Percentiles rank a stretch among this genome's conserved stretches.
phyloP scores from a whole-genome alignment of 2,329 filamentous ascomycete species.

The Fusarium guadeloupense region DNA sequence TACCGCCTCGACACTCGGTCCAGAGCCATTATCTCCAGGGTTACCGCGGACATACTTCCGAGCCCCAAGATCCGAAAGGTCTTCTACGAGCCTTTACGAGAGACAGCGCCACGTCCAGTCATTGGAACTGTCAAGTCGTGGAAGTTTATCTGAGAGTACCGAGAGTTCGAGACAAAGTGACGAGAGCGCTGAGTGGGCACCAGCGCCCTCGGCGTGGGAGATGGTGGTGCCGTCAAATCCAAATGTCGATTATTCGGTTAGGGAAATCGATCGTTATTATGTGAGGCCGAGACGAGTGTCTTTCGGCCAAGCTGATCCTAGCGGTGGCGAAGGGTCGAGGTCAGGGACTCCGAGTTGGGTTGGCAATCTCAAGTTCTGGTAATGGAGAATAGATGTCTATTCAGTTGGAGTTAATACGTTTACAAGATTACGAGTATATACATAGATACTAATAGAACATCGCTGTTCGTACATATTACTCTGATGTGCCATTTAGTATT shows the following conservation, averaged over 20 bases:
- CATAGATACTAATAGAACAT: neutral
- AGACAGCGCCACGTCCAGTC: constrained; percentile 6
- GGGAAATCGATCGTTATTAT: constrained; percentile 50
- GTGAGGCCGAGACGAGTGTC: constrained; percentile 30
- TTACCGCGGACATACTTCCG: constrained; percentile 36
- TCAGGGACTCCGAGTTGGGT: neutral
- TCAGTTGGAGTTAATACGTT: neutral
- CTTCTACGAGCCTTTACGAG: neutral
- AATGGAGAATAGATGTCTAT: neutral
- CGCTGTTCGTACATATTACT: neutral
- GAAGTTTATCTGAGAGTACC: neutral
- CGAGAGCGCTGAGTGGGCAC: neutral
- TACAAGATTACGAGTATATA: neutral
- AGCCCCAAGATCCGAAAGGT: constrained; percentile 21
- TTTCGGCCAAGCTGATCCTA: constrained; percentile 13
- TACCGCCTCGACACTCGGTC: no score
- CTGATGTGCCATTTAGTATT: no score
- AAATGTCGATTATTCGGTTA: constrained; percentile 49
- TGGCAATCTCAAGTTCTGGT: constrained; percentile 27
- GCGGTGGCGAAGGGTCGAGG: neutral
- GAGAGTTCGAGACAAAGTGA: constrained; percentile 4
- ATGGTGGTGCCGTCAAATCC: constrained; percentile 22
- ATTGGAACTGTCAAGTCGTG: neutral
- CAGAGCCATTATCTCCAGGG: constrained; percentile 13
- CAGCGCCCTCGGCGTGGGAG: constrained; percentile 7